These are phyloP conservation scores for Taphrina wiesneri DNA, from an alignment of 1,139 yeast species.

Conservation along the genomic window DNA sequence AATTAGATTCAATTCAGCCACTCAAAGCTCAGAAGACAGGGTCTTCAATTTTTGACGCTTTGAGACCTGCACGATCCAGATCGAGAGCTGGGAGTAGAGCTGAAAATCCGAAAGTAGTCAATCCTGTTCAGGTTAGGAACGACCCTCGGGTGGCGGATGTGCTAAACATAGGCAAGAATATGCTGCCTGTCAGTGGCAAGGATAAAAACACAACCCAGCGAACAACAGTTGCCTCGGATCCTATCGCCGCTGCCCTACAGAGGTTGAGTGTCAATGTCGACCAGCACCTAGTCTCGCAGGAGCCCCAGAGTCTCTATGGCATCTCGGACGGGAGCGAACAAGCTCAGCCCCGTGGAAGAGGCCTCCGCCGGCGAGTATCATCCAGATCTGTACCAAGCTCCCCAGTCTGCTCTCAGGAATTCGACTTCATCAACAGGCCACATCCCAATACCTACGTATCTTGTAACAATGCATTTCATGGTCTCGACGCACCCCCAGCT, in stretches of 20 bases:
- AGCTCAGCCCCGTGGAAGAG: slow-evolving; percentile 23
- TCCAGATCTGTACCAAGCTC: slow-evolving; percentile 24
- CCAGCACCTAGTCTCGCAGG: not conserved
- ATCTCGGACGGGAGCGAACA: slow-evolving; percentile 9
- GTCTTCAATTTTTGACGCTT: slow-evolving; percentile 39
- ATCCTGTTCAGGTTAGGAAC: not conserved
- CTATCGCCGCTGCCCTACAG: slow-evolving; percentile 61
- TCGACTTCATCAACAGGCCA: not conserved
- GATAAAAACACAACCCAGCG: not conserved
- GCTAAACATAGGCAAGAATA: not conserved
- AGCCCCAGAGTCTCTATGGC: not conserved
- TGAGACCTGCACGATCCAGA: slow-evolving; percentile 45
- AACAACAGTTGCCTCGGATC: slow-evolving; percentile 46
- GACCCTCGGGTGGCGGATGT: not conserved
- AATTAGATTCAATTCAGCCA: not conserved
- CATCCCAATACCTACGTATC: not conserved
- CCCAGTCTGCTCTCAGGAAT: slow-evolving; percentile 10
- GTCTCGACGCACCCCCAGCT: slow-evolving; percentile 40
- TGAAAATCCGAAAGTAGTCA: not conserved
- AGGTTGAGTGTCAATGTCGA: slow-evolving; percentile 53
- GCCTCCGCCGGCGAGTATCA: slow-evolving; percentile 5
- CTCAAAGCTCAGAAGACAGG: slow-evolving; percentile 30
- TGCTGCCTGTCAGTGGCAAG: not conserved
- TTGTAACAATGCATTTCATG: not conserved
- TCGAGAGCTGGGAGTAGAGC: slow-evolving; percentile 40